phyloP scores from a whole-genome alignment of 2,329 filamentous ascomycete genomes.

The Aspergillus costaricaensis region DNA sequence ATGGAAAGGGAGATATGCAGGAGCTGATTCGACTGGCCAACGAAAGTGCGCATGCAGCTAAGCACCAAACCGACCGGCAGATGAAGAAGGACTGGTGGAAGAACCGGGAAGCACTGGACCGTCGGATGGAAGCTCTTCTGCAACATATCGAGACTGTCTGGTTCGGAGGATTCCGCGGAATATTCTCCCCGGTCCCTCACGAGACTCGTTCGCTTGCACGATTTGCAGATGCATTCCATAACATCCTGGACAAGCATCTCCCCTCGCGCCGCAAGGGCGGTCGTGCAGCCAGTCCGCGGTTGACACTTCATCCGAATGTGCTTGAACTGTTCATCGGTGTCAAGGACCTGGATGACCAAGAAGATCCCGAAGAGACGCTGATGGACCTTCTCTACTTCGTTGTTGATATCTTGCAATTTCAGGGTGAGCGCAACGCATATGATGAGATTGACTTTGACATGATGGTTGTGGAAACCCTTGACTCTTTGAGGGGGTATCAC shows the following conservation, averaged over 20 bases:
- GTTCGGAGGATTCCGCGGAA: slow-evolving; percentile 90
- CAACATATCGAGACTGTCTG: slow-evolving; percentile 87
- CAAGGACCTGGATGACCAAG: slow-evolving; percentile 68
- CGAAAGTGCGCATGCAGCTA: slow-evolving; percentile 73
- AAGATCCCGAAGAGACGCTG: slow-evolving; percentile 84
- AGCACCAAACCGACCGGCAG: slow-evolving; percentile 71
- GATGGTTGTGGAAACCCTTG: slow-evolving; percentile 84
- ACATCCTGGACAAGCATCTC: slow-evolving; percentile 77
- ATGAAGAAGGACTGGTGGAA: slow-evolving; percentile 87
- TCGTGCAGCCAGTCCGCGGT: slow-evolving; percentile 55
- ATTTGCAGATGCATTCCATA: slow-evolving; percentile 77
- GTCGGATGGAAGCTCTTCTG: slow-evolving; percentile 73
- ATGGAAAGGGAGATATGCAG: slow-evolving; percentile 74
- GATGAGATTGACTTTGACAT: slow-evolving; percentile 95
- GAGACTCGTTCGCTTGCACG: slow-evolving; percentile 66
- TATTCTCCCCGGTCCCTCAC: slow-evolving; percentile 76
- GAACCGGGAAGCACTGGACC: slow-evolving; percentile 77
- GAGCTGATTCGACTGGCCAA: slow-evolving; percentile 84
- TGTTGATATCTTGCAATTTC: slow-evolving; percentile 93
- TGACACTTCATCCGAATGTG: slow-evolving; percentile 66
- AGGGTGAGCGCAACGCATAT: slow-evolving; percentile 93
- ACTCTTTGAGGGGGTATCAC: slow-evolving; percentile 80
- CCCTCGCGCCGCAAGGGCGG: slow-evolving; percentile 70
- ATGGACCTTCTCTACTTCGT: slow-evolving; percentile 94
- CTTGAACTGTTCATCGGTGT: slow-evolving; percentile 87